phyloP scores from a whole-genome alignment of 768 basidiomycete genomes.

The Suillus occidentalis region DNA sequence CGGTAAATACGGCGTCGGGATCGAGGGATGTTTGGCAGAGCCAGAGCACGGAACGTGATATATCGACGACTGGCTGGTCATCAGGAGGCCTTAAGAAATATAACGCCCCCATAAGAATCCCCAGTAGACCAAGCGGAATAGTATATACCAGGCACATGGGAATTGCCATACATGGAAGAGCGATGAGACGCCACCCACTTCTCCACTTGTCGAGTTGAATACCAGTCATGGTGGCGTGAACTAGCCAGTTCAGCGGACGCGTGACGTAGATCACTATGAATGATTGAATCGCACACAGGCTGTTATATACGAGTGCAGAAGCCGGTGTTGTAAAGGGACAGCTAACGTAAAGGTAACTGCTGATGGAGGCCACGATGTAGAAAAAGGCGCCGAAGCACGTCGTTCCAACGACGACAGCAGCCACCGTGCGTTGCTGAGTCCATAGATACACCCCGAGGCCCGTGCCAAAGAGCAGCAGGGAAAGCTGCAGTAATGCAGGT shows the following conservation, averaged over 20 bases:
- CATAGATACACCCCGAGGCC: conserved; percentile 12
- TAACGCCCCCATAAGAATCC: neutral
- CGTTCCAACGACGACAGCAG: conserved; percentile 1
- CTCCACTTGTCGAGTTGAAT: no score
- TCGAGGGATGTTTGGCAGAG: neutral
- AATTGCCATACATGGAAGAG: no score
- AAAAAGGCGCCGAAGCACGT: neutral
- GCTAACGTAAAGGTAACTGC: neutral
- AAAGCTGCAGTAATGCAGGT: conserved; percentile 13
- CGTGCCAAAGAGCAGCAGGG: conserved; percentile 11
- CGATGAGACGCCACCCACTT: no score
- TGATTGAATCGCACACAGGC: neutral
- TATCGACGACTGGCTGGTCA: neutral
- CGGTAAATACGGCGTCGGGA: neutral
- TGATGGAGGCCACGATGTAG: neutral
- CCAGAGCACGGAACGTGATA: neutral
- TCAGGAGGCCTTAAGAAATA: neutral
- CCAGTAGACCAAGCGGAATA: no score
- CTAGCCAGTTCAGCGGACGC: no score
- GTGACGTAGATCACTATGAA: neutral
- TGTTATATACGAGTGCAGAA: neutral
- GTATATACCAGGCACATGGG: no score
- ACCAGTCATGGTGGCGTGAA: no score
- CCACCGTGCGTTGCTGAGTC: neutral
- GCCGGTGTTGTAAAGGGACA: neutral